Evolutionary conservation across 441 rosid genomes (phyloP).

Genomic region (Syzygium malaccense): DNA sequence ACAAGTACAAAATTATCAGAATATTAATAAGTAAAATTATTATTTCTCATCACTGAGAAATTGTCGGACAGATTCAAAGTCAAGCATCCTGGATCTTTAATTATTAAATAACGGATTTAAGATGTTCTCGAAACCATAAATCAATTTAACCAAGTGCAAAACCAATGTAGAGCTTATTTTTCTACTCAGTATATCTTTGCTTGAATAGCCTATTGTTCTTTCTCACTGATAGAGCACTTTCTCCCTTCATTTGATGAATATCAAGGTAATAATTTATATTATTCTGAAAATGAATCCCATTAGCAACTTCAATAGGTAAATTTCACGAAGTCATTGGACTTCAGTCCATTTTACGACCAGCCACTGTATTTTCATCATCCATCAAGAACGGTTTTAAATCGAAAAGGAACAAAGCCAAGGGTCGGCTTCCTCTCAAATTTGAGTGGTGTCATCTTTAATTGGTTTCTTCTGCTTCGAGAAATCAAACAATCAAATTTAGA

Average conservation of each 20-base stretch:
- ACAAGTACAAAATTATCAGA: neutral
- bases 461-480: neutral
- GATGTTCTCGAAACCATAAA: neutral
- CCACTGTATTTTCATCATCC: neutral
- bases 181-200: neutral
- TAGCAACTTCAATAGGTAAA: neutral
- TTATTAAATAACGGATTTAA: neutral
- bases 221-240: neutral
- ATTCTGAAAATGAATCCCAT: neutral
- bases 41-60: neutral
- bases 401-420: neutral
- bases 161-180: neutral
- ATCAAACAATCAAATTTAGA: neutral
- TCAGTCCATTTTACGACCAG: neutral
- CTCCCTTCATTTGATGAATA: neutral
- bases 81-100: neutral
- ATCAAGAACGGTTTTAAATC: neutral
- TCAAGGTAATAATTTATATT: too few species aligned
- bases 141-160: neutral
- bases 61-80: neutral
- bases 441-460: neutral
- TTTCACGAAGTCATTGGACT: neutral
- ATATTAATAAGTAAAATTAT: neutral
- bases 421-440: neutral
- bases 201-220: neutral